Evolutionary conservation across 2,329 filamentous ascomycete genomes (phyloP).

Genomic region (Xylaria polymorpha): DNA sequence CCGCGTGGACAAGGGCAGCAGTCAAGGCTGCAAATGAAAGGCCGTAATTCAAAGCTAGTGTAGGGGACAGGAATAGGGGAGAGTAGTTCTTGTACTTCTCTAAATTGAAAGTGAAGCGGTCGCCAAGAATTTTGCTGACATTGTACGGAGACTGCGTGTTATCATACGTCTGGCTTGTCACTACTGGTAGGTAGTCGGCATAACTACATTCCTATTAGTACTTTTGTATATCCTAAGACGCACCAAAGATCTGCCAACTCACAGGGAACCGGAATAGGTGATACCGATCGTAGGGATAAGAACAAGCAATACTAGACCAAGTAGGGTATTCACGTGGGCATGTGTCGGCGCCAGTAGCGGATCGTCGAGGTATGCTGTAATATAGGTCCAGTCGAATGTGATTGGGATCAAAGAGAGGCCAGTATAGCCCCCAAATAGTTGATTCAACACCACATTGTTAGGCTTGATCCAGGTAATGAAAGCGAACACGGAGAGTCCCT

Average conservation of each 20-base stretch:
- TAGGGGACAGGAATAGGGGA: conserved; percentile 64
- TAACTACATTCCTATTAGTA: conserved; percentile 47
- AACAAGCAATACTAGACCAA: conserved; percentile 56
- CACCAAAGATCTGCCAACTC: conserved; percentile 33
- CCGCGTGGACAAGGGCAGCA: conserved; percentile 55
- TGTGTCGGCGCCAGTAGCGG: conserved; percentile 52
- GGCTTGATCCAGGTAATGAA: conserved; percentile 62
- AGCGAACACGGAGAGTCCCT: conserved; percentile 60
- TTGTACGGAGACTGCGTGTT: conserved; percentile 66
- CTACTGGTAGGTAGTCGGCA: conserved; percentile 66
- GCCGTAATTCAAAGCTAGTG: conserved; percentile 60
- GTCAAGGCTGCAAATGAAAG: conserved; percentile 66
- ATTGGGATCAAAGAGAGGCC: conserved; percentile 57
- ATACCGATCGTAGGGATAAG: conserved; percentile 60
- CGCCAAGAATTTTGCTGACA: conserved; percentile 62
- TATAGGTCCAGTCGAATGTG: conserved; percentile 58
- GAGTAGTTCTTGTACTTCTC: conserved; percentile 65
- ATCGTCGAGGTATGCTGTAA: conserved; percentile 52
- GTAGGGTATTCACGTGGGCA: conserved; percentile 57
- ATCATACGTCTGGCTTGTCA: conserved; percentile 66
- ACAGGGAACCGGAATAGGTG: conserved; percentile 58
- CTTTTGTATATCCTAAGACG: neutral
- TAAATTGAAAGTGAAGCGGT: conserved; percentile 61
- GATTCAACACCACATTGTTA: conserved; percentile 60
- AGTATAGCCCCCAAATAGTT: conserved; percentile 61